phyloP scores from a whole-genome alignment of 148 eudicot species.

The Rhododendron mucronatum region DNA sequence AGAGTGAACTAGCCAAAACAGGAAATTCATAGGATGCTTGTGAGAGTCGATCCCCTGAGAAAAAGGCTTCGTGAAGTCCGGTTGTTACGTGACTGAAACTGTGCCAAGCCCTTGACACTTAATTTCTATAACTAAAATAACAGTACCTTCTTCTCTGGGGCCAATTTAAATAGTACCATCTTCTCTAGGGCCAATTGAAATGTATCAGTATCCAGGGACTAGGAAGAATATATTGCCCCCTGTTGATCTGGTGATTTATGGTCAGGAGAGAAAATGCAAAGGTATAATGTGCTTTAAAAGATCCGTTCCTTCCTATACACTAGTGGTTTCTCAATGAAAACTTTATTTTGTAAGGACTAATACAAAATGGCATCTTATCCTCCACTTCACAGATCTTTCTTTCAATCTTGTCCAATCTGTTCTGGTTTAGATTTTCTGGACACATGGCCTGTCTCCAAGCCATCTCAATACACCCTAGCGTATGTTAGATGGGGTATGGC shows the following conservation, averaged over 20 bases:
- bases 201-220: not conserved
- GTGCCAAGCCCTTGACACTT: not conserved
- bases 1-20: too few relatives aligned
- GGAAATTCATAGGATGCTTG: too few relatives aligned
- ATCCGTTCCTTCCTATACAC: not conserved
- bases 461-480: too few relatives aligned
- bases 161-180: not conserved
- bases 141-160: too few relatives aligned
- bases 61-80: too few relatives aligned
- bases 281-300: not conserved
- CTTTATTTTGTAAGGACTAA: not conserved
- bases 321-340: not conserved
- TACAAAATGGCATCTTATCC: not conserved
- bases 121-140: not conserved
- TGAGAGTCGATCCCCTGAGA: too few relatives aligned
- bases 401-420: not conserved
- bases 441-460: not conserved
- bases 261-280: not conserved
- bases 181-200: not conserved
- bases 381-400: not conserved
- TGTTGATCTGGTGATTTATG: not conserved
- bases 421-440: not conserved
- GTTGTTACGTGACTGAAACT: too few relatives aligned
- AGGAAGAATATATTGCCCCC: not conserved
- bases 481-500: too few relatives aligned